Percentiles rank a stretch among this genome's conserved stretches.
phyloP scores from a whole-genome alignment of 495 filamentous ascomycete genomes.

The Aspergillus saccharolyticus region DNA sequence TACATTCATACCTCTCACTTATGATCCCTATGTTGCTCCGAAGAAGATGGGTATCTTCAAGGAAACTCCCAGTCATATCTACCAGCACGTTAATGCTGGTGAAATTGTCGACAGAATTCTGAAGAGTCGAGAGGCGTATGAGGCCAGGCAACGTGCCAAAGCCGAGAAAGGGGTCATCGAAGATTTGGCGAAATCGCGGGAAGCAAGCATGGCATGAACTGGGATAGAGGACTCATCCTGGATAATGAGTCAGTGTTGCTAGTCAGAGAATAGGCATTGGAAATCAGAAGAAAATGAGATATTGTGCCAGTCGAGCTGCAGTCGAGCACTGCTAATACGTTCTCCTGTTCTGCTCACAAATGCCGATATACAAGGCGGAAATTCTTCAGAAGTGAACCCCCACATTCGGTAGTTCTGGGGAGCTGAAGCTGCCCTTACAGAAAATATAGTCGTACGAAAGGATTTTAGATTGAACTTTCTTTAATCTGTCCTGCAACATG shows the following conservation, averaged over 20 bases:
- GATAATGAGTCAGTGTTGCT: neutral
- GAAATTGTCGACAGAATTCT: conserved; percentile 89
- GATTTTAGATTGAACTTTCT: neutral
- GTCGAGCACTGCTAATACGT: too few species aligned
- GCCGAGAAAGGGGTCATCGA: conserved; percentile 76
- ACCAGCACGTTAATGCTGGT: conserved; percentile 81
- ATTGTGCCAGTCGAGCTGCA: too few species aligned
- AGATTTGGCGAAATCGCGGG: conserved; percentile 38
- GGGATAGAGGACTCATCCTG: neutral
- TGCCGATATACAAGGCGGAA: too few species aligned
- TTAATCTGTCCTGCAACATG: neutral
- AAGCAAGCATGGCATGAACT: conserved; percentile 16
- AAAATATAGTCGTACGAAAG: too few species aligned
- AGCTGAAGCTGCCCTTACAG: too few species aligned
- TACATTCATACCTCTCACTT: conserved; percentile 77
- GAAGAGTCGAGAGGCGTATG: conserved; percentile 75
- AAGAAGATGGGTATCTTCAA: conserved; percentile 75
- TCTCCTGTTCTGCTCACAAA: too few species aligned
- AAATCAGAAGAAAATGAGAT: too few species aligned
- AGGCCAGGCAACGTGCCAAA: conserved; percentile 85
- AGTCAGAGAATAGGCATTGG: neutral
- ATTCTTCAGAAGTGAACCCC: too few species aligned
- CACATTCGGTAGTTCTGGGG: too few species aligned
- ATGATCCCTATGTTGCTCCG: conserved; percentile 79
- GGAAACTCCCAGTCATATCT: conserved; percentile 67